These are phyloP conservation scores for Myrmaecium sp. DNA, from an alignment of 2,329 filamentous ascomycete genomes.

Conservation along the genomic window DNA sequence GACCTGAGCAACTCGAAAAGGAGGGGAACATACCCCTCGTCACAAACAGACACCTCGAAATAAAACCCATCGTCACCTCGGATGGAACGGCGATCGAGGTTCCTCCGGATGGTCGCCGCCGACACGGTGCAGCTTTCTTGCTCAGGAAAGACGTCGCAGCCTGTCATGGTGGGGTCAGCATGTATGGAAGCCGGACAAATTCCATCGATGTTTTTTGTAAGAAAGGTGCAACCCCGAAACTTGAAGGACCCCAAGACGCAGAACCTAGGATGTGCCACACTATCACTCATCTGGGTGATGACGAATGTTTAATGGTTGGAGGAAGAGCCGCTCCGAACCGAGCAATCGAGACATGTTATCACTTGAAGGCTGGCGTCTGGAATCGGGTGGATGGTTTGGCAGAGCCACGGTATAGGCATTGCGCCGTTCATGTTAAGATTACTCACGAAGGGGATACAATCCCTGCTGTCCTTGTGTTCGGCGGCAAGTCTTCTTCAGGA, in stretches of 20 bases:
- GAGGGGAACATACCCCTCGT: too few species aligned
- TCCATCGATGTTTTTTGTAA: too few species aligned
- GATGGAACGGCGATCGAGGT: too few species aligned
- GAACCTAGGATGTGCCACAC: conserved; percentile 53
- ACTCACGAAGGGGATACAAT: conserved; percentile 21
- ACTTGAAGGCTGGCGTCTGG: conserved; percentile 45
- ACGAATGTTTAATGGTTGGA: conserved; percentile 50
- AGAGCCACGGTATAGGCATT: conserved; percentile 58
- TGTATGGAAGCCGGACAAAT: background rate
- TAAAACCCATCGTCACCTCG: too few species aligned
- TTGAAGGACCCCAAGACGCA: conserved; percentile 8
- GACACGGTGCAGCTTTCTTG: too few species aligned
- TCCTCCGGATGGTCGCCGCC: too few species aligned
- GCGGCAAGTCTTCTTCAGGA: conserved; percentile 27
- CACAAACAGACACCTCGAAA: too few species aligned
- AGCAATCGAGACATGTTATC: conserved; percentile 17
- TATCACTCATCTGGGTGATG: conserved; percentile 44
- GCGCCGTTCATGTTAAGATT: conserved; percentile 33
- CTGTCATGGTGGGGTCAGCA: too few species aligned
- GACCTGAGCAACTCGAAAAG: background rate
- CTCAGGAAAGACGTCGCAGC: too few species aligned
- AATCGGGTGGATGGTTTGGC: conserved; percentile 47
- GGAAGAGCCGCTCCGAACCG: conserved; percentile 62
- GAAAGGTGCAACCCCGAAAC: too few species aligned
- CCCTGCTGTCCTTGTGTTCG: conserved; percentile 26